Evolutionary conservation across 2,329 filamentous ascomycete genomes (phyloP).

Genomic region (Hypoxylon rubiginosum): DNA sequence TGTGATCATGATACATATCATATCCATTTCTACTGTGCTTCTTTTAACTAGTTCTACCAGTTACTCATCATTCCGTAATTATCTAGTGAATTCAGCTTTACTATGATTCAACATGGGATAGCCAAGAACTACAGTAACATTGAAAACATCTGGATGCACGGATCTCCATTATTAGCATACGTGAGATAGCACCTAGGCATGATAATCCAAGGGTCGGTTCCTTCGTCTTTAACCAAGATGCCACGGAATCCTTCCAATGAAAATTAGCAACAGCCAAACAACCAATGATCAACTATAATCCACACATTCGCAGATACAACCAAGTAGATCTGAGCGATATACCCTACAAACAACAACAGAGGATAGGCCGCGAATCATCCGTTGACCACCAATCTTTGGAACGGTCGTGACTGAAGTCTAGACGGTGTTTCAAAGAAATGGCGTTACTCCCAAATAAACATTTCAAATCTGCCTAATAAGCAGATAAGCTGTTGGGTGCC

Average conservation of each 20-base stretch:
- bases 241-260: conserved; percentile 30
- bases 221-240: conserved; percentile 27
- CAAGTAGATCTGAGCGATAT: conserved; percentile 18
- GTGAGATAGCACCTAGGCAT: conserved; percentile 14
- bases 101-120: conserved; percentile 10
- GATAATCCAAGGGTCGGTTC: conserved; percentile 20
- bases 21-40: no score
- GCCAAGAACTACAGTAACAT: conserved; percentile 20
- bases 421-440: conserved; percentile 36
- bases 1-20: background rate
- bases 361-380: conserved; percentile 11
- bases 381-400: conserved; percentile 23
- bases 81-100: conserved; percentile 7
- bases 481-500: conserved; percentile 22
- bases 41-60: no score
- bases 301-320: conserved; percentile 6
- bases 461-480: conserved; percentile 34
- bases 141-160: conserved; percentile 19
- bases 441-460: conserved; percentile 20
- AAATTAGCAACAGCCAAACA: conserved; percentile 17
- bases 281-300: conserved; percentile 16
- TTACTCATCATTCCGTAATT: background rate
- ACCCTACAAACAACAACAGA: conserved; percentile 15
- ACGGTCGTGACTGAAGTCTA: conserved; percentile 17
- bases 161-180: conserved; percentile 27